These are phyloP conservation scores for Fusarium anguioides DNA, from an alignment of 2,329 filamentous ascomycete genomes.

Conservation along the genomic window DNA sequence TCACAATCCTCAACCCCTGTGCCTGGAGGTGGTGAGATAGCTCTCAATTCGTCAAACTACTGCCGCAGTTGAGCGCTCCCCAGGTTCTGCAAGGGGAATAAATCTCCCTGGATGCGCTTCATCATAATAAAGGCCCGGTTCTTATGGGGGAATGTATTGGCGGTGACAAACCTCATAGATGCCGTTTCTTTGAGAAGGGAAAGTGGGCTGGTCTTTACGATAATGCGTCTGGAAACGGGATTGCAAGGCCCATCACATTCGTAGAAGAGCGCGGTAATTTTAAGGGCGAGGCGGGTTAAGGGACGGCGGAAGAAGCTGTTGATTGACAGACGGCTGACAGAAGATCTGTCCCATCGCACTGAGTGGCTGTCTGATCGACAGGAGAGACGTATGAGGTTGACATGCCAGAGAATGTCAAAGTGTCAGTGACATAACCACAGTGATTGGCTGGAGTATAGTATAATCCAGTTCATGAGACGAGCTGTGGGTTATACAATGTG, in stretches of 20 bases:
- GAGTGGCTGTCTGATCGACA: neutral
- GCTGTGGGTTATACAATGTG: neutral
- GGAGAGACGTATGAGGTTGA: conserved; percentile 9
- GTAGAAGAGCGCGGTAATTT: conserved; percentile 45
- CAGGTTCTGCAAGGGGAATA: too few relatives aligned
- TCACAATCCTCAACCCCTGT: too few relatives aligned
- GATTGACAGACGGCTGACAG: conserved; percentile 48
- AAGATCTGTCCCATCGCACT: conserved; percentile 40
- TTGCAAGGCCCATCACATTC: conserved; percentile 28
- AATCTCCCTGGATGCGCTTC: conserved; percentile 49
- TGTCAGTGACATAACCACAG: too few relatives aligned
- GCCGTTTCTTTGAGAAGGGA: conserved; percentile 40
- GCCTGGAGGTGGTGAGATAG: too few relatives aligned
- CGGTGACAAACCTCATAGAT: conserved; percentile 36
- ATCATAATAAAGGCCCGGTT: conserved; percentile 59
- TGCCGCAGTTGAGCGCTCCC: too few relatives aligned
- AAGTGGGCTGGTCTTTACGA: conserved; percentile 36
- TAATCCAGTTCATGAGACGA: too few relatives aligned
- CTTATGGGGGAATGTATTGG: conserved; percentile 51
- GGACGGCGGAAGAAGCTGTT: conserved; percentile 44
- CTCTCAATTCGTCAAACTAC: too few relatives aligned
- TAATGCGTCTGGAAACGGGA: conserved; percentile 43
- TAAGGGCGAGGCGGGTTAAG: conserved; percentile 43
- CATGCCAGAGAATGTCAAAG: neutral
- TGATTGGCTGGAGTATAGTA: neutral